Evolutionary conservation across 352 stramenopile species (phyloP), one percentile per base, ranked within the genome.

Genomic region (Saprolegnia diclina): DNA sequence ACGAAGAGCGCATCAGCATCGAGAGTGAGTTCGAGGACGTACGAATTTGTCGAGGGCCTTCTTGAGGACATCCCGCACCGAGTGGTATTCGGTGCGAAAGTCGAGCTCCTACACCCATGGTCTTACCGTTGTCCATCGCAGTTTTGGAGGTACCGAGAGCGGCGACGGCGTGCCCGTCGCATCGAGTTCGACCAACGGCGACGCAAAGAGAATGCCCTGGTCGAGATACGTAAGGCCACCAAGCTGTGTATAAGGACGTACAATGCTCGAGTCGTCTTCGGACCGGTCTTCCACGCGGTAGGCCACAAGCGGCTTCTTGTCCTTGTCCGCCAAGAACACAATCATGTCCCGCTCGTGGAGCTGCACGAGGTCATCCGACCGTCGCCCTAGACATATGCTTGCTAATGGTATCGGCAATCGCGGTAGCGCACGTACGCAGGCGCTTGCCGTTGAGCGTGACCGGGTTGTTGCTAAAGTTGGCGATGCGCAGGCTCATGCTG

Each of bases 191-290:
- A 66, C 57, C 16, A 66, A 42, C 9, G 57, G 57, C n/a, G 57
- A 24, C 14, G 57, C 57, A 40, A 66, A 66, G 18, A 66, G 22
- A 13, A 66, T 42, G 18, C 57, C 57, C 57, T 66, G 53, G 3
- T 14, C 13, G 11, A 21, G 14, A n/a, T n/a, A n/a, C 56, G 19
- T 26, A 21, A 52, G 19, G 21, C 2, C 18, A n/a, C 21, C 16
- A 18, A 18, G 16, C 52, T 7, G 37, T 21, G 6, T 1, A 55
- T 13, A 54, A 21, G 44, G 22, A 24, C 56, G 56, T 52, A 64
- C 57, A 14, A 66, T 66, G 21, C 21, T 55, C 10, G 24, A 10
- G 22, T 55, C 35, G 3, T 55, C 26, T 26, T 48, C 37, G 29
- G 32, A 19, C 37, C 42, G 42, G 18, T 14, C 42, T n/a, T 66